Base-by-base conservation (phyloP, 2,329 filamentous ascomycete genomes). In the Stachybotrys echinatus region DNA sequence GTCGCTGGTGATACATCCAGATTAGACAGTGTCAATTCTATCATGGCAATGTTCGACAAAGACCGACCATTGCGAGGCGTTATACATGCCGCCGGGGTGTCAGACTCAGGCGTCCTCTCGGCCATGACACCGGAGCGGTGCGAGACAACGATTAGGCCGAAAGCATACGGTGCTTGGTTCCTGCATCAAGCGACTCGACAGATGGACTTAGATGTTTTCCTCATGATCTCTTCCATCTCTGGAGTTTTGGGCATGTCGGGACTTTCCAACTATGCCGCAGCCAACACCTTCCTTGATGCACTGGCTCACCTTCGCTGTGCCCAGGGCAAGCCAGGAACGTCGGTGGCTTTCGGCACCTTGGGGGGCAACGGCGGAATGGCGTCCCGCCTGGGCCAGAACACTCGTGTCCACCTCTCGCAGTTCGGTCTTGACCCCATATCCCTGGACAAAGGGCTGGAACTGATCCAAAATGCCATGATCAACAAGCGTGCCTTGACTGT, bases 251-350 rank as follows among this genome's bases (percentile, higher is more conserved):
- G 66, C 10, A 58, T 61, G 37, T 53, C 59, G 3, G 61, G 58
- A 1, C 68, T 72, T 48, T 60, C 62, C 50, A 70, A 69, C 52
- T 75, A 75, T 52, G 57, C 62, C 8, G 67, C 70, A 1, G 70
- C 61, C 17, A 74, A 74, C 52, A 61, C 62, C 18, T 75, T 66
- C 54, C 57, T 71, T 49, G 65, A 73, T 43, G 59, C 64, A 5
- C 61, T 74, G 21, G 66, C 62, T 14, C 59, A 63, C 8, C 64
- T 66, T 37, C 65, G 72, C 12, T 58, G 59, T 10, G 48, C 50
- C 2, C 54, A 56, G 31, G 47, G 48, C 12, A 37, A 52, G 23
- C 55, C 55, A 19, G 55, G 51, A 12, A 55, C 53, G 4, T 55
- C 53, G 4, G 45, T 57, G 5, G 55, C 55, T 6, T 50, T 45